phyloP scores from a whole-genome alignment of 2,329 filamentous ascomycete species.

The Aspergillus novoparasiticus region DNA sequence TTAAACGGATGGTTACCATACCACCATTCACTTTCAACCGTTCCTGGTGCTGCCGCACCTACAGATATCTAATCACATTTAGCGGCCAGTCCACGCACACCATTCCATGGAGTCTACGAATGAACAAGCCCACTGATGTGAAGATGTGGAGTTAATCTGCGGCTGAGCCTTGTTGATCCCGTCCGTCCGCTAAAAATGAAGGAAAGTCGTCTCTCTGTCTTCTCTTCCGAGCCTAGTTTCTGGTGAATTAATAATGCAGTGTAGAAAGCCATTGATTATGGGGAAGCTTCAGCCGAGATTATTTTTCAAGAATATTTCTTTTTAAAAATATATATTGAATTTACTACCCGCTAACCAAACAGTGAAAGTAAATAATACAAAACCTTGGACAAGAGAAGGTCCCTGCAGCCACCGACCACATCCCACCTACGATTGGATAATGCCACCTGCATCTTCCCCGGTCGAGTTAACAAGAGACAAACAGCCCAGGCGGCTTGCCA shows the following conservation, averaged over 20 bases:
- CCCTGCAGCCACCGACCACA: constrained; percentile 1
- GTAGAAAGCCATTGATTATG: background rate
- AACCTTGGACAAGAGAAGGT: background rate
- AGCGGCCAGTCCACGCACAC: background rate
- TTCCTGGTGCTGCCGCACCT: constrained; percentile 12
- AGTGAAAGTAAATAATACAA: background rate
- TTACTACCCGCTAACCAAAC: background rate
- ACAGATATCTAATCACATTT: constrained; percentile 1
- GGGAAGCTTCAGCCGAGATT: background rate
- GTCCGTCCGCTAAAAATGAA: background rate
- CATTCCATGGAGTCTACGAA: background rate
- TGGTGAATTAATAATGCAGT: background rate
- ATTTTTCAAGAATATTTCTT: background rate
- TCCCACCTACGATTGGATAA: background rate
- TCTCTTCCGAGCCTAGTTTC: background rate
- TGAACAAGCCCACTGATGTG: background rate
- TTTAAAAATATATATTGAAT: background rate
- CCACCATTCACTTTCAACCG: constrained; percentile 1
- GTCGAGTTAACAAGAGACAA: background rate
- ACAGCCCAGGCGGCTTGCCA: background rate
- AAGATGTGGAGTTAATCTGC: constrained; percentile 10
- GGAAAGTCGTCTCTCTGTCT: background rate
- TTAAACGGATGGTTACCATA: background rate
- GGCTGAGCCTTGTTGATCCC: constrained; percentile 18
- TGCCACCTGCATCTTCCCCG: background rate